Evolutionary conservation across 257 asterid species (phyloP).

Genomic region (Plantago elongata): DNA sequence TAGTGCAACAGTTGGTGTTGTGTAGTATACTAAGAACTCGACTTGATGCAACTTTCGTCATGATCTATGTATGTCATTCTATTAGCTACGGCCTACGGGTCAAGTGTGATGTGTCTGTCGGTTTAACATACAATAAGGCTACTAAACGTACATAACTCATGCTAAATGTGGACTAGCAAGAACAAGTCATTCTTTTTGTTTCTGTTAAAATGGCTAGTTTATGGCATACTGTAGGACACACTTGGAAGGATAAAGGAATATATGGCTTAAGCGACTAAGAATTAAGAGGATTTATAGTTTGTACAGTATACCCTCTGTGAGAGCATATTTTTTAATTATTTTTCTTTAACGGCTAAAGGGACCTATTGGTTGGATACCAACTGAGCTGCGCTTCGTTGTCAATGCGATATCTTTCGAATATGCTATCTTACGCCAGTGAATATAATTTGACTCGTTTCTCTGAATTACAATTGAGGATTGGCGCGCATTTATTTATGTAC

Average conservation of each 20-base stretch:
- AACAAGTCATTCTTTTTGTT: background rate
- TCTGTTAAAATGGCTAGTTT: background rate
- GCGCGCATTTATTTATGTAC: background rate
- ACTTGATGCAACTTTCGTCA: background rate
- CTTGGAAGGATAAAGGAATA: background rate
- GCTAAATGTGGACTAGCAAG: constrained; percentile 2
- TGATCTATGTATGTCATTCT: background rate
- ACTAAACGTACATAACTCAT: background rate
- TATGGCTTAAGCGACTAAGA: background rate
- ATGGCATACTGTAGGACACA: background rate
- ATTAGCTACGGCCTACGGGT: background rate
- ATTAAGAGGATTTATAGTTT: background rate
- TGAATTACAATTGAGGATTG: too few species aligned
- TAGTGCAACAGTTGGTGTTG: background rate
- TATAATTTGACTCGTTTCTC: background rate
- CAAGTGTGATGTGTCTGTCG: background rate
- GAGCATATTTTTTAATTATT: too few species aligned
- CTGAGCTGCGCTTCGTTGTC: too few species aligned
- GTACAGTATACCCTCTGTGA: background rate
- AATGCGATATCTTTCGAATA: background rate
- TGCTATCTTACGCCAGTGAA: background rate
- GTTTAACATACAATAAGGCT: background rate
- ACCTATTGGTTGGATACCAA: too few species aligned
- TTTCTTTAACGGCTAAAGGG: too few species aligned
- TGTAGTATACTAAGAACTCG: background rate